phyloP scores from a whole-genome alignment of 441 rosid species.

The Brassica balearica region DNA sequence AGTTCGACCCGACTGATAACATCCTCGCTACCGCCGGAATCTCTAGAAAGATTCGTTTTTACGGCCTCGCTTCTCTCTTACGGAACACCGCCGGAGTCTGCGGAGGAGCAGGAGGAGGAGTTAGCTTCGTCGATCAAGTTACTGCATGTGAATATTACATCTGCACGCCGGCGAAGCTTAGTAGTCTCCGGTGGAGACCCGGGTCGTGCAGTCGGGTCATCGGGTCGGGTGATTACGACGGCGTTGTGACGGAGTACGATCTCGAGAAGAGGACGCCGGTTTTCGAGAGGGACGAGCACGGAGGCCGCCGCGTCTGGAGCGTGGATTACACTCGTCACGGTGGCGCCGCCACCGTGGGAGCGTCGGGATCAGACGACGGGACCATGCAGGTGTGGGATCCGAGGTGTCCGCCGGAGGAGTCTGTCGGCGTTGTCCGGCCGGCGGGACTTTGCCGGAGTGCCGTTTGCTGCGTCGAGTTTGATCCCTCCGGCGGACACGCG shows the following conservation, averaged over 20 bases:
- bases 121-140: conserved; percentile 52
- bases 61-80: conserved; percentile 47
- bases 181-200: conserved; percentile 82
- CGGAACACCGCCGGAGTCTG: not conserved
- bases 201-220: conserved; percentile 58
- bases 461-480: conserved; percentile 79
- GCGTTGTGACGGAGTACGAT: conserved; percentile 85
- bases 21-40: conserved; percentile 89
- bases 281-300: conserved; percentile 94
- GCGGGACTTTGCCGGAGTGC: conserved; percentile 50
- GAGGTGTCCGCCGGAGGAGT: conserved; percentile 55
- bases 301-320: conserved; percentile 91
- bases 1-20: conserved; percentile 68
- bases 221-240: conserved; percentile 90
- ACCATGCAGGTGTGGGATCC: conserved; percentile 92
- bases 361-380: conserved; percentile 92
- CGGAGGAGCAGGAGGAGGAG: conserved; percentile 3
- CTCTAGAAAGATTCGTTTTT: conserved; percentile 81
- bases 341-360: conserved; percentile 56
- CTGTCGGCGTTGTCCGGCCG: conserved; percentile 57
- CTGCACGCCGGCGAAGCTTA: conserved; percentile 86
- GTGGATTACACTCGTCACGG: conserved; percentile 62
- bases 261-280: conserved; percentile 64
- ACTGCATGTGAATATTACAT: conserved; percentile 60
- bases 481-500: conserved; percentile 59